A percentile compares a stretch with the other conserved stretches of the same genome.
These are phyloP conservation scores for Beauveria pseudobassiana DNA, from an alignment of 2,329 filamentous ascomycete species.

Conservation along the genomic window DNA sequence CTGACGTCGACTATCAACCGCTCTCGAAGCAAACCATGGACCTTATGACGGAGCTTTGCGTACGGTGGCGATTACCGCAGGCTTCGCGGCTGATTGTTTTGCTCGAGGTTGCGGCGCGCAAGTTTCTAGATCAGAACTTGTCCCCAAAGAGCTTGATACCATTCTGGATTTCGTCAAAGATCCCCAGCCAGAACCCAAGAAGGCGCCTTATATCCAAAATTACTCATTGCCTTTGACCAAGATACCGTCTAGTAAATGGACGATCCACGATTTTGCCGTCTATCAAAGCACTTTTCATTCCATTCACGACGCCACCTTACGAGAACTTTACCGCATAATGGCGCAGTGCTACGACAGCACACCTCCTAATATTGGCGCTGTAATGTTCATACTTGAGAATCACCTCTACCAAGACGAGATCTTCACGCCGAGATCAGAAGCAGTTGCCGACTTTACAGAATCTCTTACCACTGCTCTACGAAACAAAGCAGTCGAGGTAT, in stretches of 20 bases:
- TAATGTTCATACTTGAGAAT: conserved; percentile 73
- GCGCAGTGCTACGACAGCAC: conserved; percentile 87
- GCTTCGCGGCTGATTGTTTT: conserved; percentile 74
- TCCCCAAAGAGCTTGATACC: conserved; percentile 72
- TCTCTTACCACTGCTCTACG: conserved; percentile 66
- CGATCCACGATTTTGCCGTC: conserved; percentile 56
- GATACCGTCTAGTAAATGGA: conserved; percentile 58
- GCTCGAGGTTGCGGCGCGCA: conserved; percentile 76
- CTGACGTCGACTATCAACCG: conserved; percentile 40
- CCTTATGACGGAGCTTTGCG: conserved; percentile 73
- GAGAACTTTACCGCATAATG: conserved; percentile 82
- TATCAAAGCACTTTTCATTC: conserved; percentile 70
- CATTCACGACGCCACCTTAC: conserved; percentile 73
- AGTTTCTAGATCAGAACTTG: conserved; percentile 80
- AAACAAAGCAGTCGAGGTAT: conserved; percentile 69
- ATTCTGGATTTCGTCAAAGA: conserved; percentile 78
- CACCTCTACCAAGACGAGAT: conserved; percentile 74
- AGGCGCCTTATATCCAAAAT: conserved; percentile 48
- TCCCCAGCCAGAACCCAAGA: conserved; percentile 57
- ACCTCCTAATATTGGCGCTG: conserved; percentile 67
- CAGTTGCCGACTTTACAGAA: conserved; percentile 62
- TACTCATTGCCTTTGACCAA: conserved; percentile 44
- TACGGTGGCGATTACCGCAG: conserved; percentile 83
- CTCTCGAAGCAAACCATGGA: conserved; percentile 76
- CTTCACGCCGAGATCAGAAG: conserved; percentile 64